These are phyloP conservation scores for Aspergillus sergii DNA, from an alignment of 2,329 filamentous ascomycete species.

Conservation along the genomic window DNA sequence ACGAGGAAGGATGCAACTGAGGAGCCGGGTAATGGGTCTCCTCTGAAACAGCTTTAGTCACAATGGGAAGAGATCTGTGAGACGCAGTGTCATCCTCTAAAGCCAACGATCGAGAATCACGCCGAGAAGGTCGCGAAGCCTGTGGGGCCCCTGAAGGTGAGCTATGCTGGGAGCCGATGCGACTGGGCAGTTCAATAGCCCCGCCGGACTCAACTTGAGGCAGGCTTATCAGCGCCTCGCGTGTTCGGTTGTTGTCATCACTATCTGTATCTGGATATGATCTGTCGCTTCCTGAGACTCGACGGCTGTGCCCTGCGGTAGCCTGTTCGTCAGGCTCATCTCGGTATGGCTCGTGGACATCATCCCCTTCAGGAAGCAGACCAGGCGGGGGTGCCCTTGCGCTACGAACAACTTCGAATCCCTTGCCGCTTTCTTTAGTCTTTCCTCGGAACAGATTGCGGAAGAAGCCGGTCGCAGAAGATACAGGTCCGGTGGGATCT, in stretches of 20 bases:
- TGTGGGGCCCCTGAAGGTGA: conserved; percentile 42
- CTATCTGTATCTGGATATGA: conserved; percentile 24
- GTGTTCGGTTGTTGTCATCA: conserved; percentile 14
- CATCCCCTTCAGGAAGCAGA: conserved; percentile 56
- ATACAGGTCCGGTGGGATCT: conserved; percentile 88
- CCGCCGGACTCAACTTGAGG: conserved; percentile 63
- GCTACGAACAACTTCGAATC: conserved; percentile 94
- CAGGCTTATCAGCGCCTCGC: conserved; percentile 51
- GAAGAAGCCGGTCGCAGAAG: conserved; percentile 88
- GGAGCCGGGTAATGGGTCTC: conserved; percentile 15
- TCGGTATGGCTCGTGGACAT: conserved; percentile 67
- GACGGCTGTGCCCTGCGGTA: conserved; percentile 26
- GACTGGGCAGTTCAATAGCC: conserved; percentile 65
- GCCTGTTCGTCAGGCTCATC: conserved; percentile 51
- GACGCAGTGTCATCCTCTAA: conserved; percentile 15
- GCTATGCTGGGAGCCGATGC: conserved; percentile 62
- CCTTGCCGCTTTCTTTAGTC: conserved; percentile 92
- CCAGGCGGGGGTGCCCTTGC: conserved; percentile 80
- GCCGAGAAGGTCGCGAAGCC: conserved; percentile 60
- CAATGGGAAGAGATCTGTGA: conserved; percentile 20
- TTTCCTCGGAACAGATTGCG: conserved; percentile 77
- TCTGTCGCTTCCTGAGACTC: conserved; percentile 25
- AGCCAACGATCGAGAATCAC: conserved; percentile 62
- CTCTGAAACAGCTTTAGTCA: conserved; percentile 22
- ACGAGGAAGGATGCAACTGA: conserved; percentile 30